phyloP scores from a whole-genome alignment of 805 yeast species.

The Nakazawaea holstii region DNA sequence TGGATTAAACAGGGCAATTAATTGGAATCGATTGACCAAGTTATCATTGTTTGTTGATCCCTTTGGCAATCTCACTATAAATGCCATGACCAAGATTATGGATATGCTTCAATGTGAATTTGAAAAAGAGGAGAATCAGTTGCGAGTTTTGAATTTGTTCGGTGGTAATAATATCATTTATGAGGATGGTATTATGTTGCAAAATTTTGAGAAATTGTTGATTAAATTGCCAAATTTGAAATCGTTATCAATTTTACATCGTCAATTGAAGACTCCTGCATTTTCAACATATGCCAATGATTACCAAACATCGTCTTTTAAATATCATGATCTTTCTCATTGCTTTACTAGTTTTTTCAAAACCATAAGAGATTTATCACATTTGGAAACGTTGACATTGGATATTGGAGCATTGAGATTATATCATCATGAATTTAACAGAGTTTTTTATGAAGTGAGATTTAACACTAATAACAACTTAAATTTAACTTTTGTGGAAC shows the following conservation, averaged over 20 bases:
- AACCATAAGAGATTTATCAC: neutral
- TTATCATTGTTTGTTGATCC: slow-evolving; percentile 8
- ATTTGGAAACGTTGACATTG: neutral
- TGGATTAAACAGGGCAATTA: neutral
- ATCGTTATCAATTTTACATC: neutral
- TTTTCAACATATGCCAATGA: neutral
- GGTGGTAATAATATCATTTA: slow-evolving; percentile 5
- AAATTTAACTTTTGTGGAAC: slow-evolving; percentile 1
- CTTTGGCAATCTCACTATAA: neutral
- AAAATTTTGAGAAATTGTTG: neutral
- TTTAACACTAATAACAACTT: neutral
- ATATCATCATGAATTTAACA: neutral
- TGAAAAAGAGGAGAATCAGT: neutral
- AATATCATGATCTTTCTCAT: neutral
- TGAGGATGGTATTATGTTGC: neutral
- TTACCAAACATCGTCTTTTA: neutral
- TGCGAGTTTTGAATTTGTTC: neutral
- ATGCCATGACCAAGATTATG: neutral
- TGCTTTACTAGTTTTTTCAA: neutral
- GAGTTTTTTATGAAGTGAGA: neutral
- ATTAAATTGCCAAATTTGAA: neutral
- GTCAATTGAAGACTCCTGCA: neutral
- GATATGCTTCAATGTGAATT: neutral
- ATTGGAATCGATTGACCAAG: neutral
- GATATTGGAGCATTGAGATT: neutral